These are phyloP conservation scores for Madurella mycetomatis DNA, from an alignment of 2,329 filamentous ascomycete species.

Conservation along the genomic window DNA sequence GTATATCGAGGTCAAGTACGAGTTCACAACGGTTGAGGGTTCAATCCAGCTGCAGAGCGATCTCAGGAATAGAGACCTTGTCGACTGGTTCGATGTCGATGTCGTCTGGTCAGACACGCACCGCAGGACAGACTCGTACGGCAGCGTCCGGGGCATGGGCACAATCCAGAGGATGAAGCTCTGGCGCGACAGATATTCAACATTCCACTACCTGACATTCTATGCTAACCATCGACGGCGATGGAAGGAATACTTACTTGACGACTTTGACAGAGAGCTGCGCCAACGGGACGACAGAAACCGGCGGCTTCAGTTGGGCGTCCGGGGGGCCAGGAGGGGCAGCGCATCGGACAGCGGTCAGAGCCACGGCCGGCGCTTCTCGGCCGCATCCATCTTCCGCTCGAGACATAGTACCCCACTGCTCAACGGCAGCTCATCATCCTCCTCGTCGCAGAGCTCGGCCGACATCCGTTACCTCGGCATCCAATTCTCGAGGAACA, in stretches of 20 bases:
- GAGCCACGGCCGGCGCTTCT: constrained; percentile 35
- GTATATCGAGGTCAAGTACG: constrained; percentile 45
- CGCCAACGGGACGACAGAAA: constrained; percentile 43
- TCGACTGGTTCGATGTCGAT: constrained; percentile 50
- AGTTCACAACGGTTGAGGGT: constrained; percentile 45
- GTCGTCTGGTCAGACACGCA: constrained; percentile 50
- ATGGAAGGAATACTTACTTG: constrained; percentile 46
- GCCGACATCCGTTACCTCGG: constrained; percentile 46
- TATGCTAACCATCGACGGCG: constrained; percentile 44
- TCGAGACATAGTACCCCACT: constrained; percentile 23
- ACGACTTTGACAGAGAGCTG: constrained; percentile 44
- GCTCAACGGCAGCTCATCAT: constrained; percentile 18
- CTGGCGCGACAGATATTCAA: constrained; percentile 47
- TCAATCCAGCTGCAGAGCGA: constrained; percentile 48
- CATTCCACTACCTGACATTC: constrained; percentile 44
- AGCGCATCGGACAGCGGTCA: constrained; percentile 35
- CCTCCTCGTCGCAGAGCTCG: constrained; percentile 22
- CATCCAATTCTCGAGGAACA: constrained; percentile 45
- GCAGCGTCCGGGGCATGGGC: constrained; percentile 47
- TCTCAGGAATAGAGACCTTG: constrained; percentile 42
- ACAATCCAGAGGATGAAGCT: constrained; percentile 50
- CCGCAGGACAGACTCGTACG: constrained; percentile 45
- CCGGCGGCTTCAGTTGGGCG: constrained; percentile 42
- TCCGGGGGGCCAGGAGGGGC: constrained; percentile 37
- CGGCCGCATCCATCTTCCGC: constrained; percentile 41